These are phyloP conservation scores for Mycena vitilis DNA, from an alignment of 768 basidiomycete species.

Conservation along the genomic window DNA sequence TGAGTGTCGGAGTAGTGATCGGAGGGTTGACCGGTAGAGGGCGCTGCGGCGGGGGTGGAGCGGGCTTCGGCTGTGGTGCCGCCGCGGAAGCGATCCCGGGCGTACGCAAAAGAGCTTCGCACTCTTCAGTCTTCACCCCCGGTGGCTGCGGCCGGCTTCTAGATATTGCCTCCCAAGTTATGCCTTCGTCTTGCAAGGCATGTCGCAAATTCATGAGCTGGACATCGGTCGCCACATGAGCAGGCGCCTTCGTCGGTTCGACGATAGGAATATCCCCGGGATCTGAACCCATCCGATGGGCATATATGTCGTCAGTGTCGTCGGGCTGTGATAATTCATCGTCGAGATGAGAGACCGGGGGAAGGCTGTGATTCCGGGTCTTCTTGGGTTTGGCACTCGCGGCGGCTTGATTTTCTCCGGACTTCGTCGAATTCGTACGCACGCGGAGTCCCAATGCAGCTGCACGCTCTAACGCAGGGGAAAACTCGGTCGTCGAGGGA, in stretches of 20 bases:
- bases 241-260: constrained; percentile 25
- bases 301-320: constrained; percentile 35
- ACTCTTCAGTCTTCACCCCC: constrained; percentile 26
- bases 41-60: not conserved
- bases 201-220: constrained; percentile 45
- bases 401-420: not conserved
- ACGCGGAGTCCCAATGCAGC: constrained; percentile 31
- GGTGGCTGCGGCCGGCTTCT: constrained; percentile 23
- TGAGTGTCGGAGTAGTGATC: not conserved
- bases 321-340: constrained; percentile 9
- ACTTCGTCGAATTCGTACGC: constrained; percentile 3
- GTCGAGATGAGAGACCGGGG: constrained; percentile 3
- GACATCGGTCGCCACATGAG: constrained; percentile 40
- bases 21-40: not conserved
- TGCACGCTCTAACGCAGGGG: constrained; percentile 29
- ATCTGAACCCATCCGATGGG: constrained; percentile 41
- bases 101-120: not conserved
- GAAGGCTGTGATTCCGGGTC: constrained; percentile 21
- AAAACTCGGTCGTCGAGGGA: constrained; percentile 5
- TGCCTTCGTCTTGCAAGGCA: constrained; percentile 37
- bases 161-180: constrained; percentile 34
- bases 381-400: constrained; percentile 26
- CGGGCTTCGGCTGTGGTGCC: not conserved
- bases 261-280: constrained; percentile 43
- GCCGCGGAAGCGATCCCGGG: no score